Evolutionary conservation across 1,284 basidiomycete species (phyloP).

Genomic region (Ceratobasidium papillatum): DNA sequence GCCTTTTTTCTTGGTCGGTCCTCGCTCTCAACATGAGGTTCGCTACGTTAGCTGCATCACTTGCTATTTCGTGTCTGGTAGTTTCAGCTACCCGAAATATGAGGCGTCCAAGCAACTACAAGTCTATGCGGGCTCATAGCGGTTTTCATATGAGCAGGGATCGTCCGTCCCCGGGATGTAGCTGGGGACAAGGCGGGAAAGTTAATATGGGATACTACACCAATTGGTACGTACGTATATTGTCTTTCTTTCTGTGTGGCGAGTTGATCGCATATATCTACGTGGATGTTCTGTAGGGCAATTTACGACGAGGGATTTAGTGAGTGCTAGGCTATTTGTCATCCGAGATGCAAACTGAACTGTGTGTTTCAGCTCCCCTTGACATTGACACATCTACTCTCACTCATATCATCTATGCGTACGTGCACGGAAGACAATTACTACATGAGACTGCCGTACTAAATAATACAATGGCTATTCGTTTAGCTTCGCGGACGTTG

Average conservation of each 20-base stretch:
- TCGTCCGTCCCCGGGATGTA: not conserved
- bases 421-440: not conserved
- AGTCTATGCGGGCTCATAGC: not conserved
- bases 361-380: not conserved
- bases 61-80: not conserved
- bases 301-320: constrained; percentile 22
- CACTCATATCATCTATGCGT: constrained; percentile 25
- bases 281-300: constrained; percentile 3
- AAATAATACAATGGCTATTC: not conserved
- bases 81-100: not conserved
- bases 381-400: constrained; percentile 4
- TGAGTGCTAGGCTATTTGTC: not conserved
- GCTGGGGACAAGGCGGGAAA: constrained; percentile 53
- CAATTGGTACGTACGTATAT: not conserved
- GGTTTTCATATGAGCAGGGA: not conserved
- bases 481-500: constrained; percentile 57
- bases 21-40: constrained; percentile 1
- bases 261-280: no score
- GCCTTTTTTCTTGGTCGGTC: no score
- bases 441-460: not conserved
- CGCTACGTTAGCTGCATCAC: not conserved
- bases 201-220: constrained; percentile 67
- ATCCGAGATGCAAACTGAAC: no score
- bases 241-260: not conserved
- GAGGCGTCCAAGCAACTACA: not conserved